Evolutionary conservation across 2,329 filamentous ascomycete genomes (phyloP).

Genomic region (Ilyonectria destructans): DNA sequence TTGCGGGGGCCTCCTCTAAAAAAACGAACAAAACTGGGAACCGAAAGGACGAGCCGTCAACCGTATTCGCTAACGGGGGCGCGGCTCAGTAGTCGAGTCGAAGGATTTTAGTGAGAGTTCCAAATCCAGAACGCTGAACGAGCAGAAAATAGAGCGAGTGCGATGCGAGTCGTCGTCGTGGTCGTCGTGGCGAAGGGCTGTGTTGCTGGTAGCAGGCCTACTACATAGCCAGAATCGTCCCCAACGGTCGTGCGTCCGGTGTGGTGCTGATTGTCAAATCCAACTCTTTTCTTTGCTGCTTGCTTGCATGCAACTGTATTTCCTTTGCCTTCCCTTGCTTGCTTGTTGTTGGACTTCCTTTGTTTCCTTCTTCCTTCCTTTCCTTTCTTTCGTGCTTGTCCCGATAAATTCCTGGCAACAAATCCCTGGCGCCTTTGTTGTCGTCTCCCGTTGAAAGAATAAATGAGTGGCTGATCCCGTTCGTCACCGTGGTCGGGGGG

Average conservation of each 20-base stretch:
- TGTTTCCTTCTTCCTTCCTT: not conserved
- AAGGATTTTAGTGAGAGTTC: slow-evolving; percentile 18
- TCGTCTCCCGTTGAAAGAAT: slow-evolving; percentile 24
- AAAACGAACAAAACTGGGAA: slow-evolving; percentile 32
- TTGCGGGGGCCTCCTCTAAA: slow-evolving; percentile 40
- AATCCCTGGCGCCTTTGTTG: slow-evolving; percentile 13
- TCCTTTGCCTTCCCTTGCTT: not conserved
- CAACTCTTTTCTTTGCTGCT: slow-evolving; percentile 7
- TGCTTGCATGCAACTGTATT: slow-evolving; percentile 9
- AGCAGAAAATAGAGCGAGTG: slow-evolving; percentile 15
- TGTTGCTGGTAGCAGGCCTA: slow-evolving; percentile 1
- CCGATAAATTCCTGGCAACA: not conserved
- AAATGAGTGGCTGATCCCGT: slow-evolving; percentile 38
- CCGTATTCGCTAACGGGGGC: slow-evolving; percentile 46
- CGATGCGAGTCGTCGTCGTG: slow-evolving; percentile 5
- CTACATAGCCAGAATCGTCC: slow-evolving; percentile 28
- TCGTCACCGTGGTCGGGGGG: slow-evolving; percentile 26
- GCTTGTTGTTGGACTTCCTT: not conserved
- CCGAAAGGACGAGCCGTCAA: slow-evolving; percentile 34
- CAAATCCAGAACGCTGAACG: not conserved
- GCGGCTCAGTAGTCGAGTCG: slow-evolving; percentile 16
- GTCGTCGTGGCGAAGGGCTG: slow-evolving; percentile 24
- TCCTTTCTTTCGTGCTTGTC: not conserved
- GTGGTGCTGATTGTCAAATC: slow-evolving; percentile 1
- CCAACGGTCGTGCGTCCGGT: slow-evolving; percentile 6